Percentiles rank a stretch among this genome's conserved stretches.
Evolutionary conservation across 371 early-diverging fungal genomes (phyloP).

Genomic region (Circinella umbellata): DNA sequence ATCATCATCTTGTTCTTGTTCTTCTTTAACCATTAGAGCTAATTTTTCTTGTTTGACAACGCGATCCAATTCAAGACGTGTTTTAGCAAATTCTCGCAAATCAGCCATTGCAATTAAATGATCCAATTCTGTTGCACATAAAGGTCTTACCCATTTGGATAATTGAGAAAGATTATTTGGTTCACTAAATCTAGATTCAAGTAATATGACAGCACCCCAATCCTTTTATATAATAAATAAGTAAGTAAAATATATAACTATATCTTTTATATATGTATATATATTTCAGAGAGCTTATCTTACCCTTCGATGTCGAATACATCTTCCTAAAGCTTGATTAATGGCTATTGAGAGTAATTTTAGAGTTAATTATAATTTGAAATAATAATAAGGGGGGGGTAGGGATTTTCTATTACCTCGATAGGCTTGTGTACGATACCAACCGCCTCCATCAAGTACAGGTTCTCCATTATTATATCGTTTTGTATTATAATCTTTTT

Average conservation of each 20-base stretch:
- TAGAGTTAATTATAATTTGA: no score
- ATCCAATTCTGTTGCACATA: conserved; percentile 27
- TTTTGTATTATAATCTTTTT: conserved; percentile 44
- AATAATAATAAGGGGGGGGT: no score
- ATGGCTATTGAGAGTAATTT: no score
- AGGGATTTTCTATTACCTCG: conserved; percentile 49
- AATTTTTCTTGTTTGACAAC: background rate
- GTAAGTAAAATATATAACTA: background rate
- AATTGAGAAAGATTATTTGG: conserved; percentile 47
- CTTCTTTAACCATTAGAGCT: background rate
- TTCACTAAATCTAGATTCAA: conserved; percentile 62
- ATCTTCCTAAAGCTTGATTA: conserved; percentile 96
- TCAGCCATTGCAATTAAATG: conserved; percentile 46
- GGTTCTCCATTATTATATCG: conserved; percentile 17
- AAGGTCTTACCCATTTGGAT: conserved; percentile 73
- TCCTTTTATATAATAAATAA: conserved; percentile 23
- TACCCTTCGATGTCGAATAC: conserved; percentile 89
- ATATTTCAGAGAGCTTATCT: conserved; percentile 9
- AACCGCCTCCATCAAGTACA: conserved; percentile 31
- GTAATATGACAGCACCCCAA: conserved; percentile 68
- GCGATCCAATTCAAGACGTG: background rate
- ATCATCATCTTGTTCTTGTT: no score
- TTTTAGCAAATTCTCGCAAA: conserved; percentile 12
- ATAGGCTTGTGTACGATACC: conserved; percentile 87
- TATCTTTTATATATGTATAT: no score